Evolutionary conservation across 768 basidiomycete species (phyloP), one percentile per base, ranked within the genome.

Genomic region (Asterophora parasitica): DNA sequence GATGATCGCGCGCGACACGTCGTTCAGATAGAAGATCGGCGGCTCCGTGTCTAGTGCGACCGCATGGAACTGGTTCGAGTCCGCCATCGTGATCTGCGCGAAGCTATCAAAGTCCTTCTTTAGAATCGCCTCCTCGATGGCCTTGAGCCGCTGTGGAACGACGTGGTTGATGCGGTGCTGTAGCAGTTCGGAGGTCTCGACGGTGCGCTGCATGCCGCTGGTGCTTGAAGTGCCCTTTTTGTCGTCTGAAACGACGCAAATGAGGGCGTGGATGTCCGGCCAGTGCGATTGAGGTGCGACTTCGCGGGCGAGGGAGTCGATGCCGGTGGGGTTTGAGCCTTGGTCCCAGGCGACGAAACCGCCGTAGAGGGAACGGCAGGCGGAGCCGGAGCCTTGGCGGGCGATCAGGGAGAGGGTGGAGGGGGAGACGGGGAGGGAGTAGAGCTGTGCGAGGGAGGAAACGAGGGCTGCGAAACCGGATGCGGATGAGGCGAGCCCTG

Each of bases 11-110:
- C 88, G 78, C 48, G 84, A 88, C 58, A 95, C 91, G 68, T 99
- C 96, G 73, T 97, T 97, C 82, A 99, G 85, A 75, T 99, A 99
- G 67, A 99, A 98, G 68, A 98, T 98, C 35, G 96, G 96, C 1
- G 96, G 96, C 35, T 87, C 82, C 0, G 96, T 98, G 69, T 99
- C 96, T 54, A 98, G 84, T 42, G 88, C 89, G 55, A 97, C 92
- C 20, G 96, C 93, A 63, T 99, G 96, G 82, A 99, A 99, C 72
- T 92, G 88, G 72, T 99, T 99, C 43, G 92, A 95, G 65, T 99
- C 96, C 41, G 79, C 82, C 92, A 98, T 99, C 16, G 96, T 99
- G 65, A 97, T 80, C 51, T 72, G 69, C 0, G 93, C 96, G 56
- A 99, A 99, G 0, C 79, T 55, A 58, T 92, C 83, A 64, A 99